A percentile compares a stretch with the other conserved stretches of the same genome.
phyloP scores from a whole-genome alignment of 2,329 filamentous ascomycete species.

The Nakataea oryzae region DNA sequence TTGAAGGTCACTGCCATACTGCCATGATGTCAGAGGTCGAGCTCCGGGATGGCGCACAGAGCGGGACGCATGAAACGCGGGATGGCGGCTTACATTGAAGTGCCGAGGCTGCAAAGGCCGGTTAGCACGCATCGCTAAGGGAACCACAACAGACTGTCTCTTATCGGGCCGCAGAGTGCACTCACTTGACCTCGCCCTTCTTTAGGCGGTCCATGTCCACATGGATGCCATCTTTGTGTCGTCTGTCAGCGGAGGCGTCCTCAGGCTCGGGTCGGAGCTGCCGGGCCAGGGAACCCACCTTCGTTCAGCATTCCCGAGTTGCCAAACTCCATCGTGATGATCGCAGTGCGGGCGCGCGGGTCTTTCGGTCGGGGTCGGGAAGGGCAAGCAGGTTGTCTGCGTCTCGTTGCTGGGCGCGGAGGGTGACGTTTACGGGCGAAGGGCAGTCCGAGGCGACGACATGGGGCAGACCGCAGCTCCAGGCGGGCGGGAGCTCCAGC shows the following conservation, averaged over 20 bases:
- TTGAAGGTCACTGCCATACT: constrained; percentile 99
- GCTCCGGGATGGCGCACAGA: background rate
- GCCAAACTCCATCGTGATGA: constrained; percentile 50
- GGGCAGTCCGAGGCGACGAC: background rate
- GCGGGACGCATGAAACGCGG: constrained; percentile 10
- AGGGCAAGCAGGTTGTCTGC: background rate
- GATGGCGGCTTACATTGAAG: constrained; percentile 65
- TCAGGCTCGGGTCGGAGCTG: background rate
- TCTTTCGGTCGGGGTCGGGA: constrained; percentile 10
- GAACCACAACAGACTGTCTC: background rate
- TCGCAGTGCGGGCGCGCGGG: constrained; percentile 5
- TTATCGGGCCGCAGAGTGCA: background rate
- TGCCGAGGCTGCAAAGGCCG: constrained; percentile 62
- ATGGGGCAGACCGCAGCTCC: background rate
- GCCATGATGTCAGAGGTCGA: constrained; percentile 5
- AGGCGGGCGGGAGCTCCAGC: constrained; percentile 6
- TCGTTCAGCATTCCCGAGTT: constrained; percentile 52
- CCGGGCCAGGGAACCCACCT: constrained; percentile 31
- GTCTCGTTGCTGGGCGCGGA: constrained; percentile 4
- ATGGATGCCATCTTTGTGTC: constrained; percentile 81
- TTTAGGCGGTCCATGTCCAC: constrained; percentile 98
- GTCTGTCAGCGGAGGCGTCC: constrained; percentile 12
- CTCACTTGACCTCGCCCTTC: constrained; percentile 97
- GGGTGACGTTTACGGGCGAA: background rate
- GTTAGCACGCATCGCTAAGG: constrained; percentile 16